These are phyloP conservation scores for Priceomyces carsonii DNA, from an alignment of 805 yeast species.

Conservation along the genomic window DNA sequence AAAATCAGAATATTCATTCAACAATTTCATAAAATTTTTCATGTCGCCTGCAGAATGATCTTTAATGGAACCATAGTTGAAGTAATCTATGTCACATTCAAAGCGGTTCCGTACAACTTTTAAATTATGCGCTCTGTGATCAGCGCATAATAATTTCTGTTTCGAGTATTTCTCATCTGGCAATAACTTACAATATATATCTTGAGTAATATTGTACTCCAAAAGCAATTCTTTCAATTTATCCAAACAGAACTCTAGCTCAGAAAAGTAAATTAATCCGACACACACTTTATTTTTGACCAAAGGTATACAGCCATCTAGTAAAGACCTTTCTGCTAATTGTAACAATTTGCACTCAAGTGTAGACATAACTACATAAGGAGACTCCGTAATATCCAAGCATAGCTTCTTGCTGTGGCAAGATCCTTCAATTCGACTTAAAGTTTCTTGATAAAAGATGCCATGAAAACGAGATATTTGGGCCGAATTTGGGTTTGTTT, in stretches of 20 bases:
- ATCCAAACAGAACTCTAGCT: slow-evolving; percentile 53
- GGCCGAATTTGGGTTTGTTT: slow-evolving; percentile 8
- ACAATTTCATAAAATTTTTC: slow-evolving; percentile 4
- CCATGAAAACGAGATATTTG: slow-evolving; percentile 5
- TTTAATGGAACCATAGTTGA: slow-evolving; percentile 20
- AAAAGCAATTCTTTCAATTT: slow-evolving; percentile 30
- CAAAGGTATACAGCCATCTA: slow-evolving; percentile 56
- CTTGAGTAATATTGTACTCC: slow-evolving; percentile 25
- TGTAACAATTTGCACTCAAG: slow-evolving; percentile 34
- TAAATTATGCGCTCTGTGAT: slow-evolving; percentile 8
- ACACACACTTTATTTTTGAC: slow-evolving; percentile 35
- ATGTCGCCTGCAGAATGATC: slow-evolving; percentile 7
- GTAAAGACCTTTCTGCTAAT: slow-evolving; percentile 42
- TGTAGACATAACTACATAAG: slow-evolving; percentile 29
- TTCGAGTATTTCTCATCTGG: slow-evolving; percentile 13
- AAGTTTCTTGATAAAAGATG: slow-evolving; percentile 9
- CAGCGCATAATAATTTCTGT: slow-evolving; percentile 4
- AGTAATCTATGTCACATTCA: slow-evolving; percentile 19
- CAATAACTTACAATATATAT: slow-evolving; percentile 27
- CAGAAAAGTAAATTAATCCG: slow-evolving; percentile 52
- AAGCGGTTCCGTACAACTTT: slow-evolving; percentile 9
- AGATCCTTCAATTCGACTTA: not conserved
- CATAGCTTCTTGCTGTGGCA: slow-evolving; percentile 12
- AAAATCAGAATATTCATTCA: slow-evolving; percentile 36
- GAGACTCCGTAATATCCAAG: slow-evolving; percentile 40